Evolutionary conservation across 495 filamentous ascomycete species (phyloP).

Genomic region (Physcia stellaris): DNA sequence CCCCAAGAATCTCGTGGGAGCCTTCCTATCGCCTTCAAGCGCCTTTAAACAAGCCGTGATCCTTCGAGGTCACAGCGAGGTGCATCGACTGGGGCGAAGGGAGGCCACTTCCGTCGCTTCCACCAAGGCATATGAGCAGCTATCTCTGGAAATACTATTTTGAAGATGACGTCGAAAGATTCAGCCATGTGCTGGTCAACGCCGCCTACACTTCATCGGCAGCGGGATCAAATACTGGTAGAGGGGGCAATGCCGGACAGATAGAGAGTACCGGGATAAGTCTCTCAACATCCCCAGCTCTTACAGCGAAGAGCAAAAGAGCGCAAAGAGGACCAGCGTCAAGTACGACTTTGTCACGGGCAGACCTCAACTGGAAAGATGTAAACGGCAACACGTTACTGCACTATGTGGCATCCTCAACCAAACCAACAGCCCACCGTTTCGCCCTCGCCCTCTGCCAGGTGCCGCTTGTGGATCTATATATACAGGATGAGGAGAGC

Average conservation of each 20-base stretch:
- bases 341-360: constrained; percentile 37
- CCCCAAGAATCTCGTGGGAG: too few species aligned
- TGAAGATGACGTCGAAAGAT: constrained; percentile 88
- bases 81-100: constrained; percentile 51
- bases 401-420: constrained; percentile 68
- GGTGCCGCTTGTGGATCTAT: constrained; percentile 73
- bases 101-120: constrained; percentile 30
- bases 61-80: constrained; percentile 75
- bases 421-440: constrained; percentile 44
- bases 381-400: constrained; percentile 66
- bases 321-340: constrained; percentile 20
- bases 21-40: constrained; percentile 20
- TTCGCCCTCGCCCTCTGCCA: constrained; percentile 70
- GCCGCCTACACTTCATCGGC: constrained; percentile 37
- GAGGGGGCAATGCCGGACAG: constrained; percentile 20
- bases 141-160: constrained; percentile 91
- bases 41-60: constrained; percentile 79
- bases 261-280: constrained; percentile 35
- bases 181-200: constrained; percentile 67
- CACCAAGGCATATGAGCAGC: constrained; percentile 73
- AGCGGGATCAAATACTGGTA: constrained; percentile 19
- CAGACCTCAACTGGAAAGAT: constrained; percentile 75
- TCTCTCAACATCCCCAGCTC: constrained; percentile 34
- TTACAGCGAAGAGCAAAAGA: constrained; percentile 27
- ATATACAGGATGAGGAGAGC: constrained; percentile 75